Evolutionary conservation across 257 asterid species (phyloP).

Genomic region (Solanum chiquidenum): DNA sequence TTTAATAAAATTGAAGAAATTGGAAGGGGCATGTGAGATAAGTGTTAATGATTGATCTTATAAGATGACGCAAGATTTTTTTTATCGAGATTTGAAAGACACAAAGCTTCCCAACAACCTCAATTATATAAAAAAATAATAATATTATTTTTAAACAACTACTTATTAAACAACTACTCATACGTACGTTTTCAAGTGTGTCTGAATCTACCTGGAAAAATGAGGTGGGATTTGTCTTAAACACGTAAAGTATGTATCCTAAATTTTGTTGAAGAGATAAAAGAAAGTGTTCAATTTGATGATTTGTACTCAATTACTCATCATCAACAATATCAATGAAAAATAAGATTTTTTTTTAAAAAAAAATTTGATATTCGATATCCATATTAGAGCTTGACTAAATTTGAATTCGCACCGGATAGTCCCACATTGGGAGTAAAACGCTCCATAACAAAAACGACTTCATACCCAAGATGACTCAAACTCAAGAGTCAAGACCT

Average conservation of each 20-base stretch:
- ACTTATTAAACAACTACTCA: constrained; percentile 1
- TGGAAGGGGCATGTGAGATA: background rate
- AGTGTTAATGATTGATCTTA: background rate
- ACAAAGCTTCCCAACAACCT: constrained; percentile 4
- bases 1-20: background rate
- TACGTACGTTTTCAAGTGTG: constrained; percentile 12
- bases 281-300: background rate
- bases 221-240: constrained; percentile 13
- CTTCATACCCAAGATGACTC: too few species aligned
- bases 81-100: background rate
- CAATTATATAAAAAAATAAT: too few species aligned
- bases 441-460: too few species aligned
- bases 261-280: background rate
- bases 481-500: too few species aligned
- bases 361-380: too few species aligned
- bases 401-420: fast-evolving
- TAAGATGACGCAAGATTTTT: background rate
- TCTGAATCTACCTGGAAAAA: constrained; percentile 54
- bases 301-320: background rate
- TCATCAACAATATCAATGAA: background rate
- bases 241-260: background rate
- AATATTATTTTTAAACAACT: too few species aligned
- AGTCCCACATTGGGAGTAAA: too few species aligned
- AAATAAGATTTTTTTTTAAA: background rate
- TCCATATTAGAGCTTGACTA: too few species aligned